phyloP scores from a whole-genome alignment of 2,329 filamentous ascomycete species.

The Aspergillus sp. region DNA sequence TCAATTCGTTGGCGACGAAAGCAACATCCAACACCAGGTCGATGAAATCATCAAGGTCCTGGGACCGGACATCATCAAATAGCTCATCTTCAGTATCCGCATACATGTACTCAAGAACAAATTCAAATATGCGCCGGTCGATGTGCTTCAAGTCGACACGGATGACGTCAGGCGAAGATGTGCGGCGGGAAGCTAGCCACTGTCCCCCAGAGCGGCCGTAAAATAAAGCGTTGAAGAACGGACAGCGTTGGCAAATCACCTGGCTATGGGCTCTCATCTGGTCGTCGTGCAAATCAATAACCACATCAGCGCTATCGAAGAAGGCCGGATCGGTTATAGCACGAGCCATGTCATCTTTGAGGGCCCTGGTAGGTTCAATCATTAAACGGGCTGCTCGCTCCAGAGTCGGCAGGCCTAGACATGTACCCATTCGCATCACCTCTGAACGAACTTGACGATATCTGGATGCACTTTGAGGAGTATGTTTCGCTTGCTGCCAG shows the following conservation, averaged over 20 bases:
- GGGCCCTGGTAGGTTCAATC: conserved; percentile 59
- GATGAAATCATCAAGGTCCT: conserved; percentile 76
- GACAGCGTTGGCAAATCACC: conserved; percentile 77
- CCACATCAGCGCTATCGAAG: conserved; percentile 74
- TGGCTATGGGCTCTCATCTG: conserved; percentile 70
- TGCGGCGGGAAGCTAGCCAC: conserved; percentile 72
- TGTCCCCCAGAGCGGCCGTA: conserved; percentile 79
- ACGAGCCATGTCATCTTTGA: conserved; percentile 67
- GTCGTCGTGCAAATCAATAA: conserved; percentile 74
- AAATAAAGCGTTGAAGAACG: conserved; percentile 89
- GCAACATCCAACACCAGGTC: conserved; percentile 91
- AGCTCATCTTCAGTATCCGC: conserved; percentile 75
- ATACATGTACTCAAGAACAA: conserved; percentile 80
- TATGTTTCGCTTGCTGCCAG: conserved; percentile 74
- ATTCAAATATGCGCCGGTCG: conserved; percentile 66
- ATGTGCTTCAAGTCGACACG: conserved; percentile 82
- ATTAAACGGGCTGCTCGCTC: conserved; percentile 77
- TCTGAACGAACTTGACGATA: conserved; percentile 80
- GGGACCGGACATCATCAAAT: conserved; percentile 71
- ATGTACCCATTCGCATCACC: conserved; percentile 78
- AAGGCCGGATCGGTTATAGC: conserved; percentile 69
- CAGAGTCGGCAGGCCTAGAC: conserved; percentile 66
- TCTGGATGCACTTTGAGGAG: conserved; percentile 63
- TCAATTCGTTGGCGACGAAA: conserved; percentile 85
- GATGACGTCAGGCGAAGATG: conserved; percentile 51